Evolutionary conservation across 2,329 filamentous ascomycete species (phyloP).

Genomic region (Aspergillus versicolor): DNA sequence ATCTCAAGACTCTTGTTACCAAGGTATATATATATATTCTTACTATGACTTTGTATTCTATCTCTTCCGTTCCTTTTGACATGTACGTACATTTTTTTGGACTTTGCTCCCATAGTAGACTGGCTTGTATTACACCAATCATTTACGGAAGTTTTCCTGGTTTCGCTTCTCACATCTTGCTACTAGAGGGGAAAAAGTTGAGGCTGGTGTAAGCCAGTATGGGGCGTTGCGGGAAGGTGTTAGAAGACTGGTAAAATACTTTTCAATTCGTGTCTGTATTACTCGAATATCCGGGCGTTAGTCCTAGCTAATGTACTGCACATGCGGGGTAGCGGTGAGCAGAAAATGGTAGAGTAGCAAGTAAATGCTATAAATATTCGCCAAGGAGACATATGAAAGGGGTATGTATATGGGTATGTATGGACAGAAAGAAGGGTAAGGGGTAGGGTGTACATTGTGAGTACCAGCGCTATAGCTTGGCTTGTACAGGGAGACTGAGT

Average conservation of each 20-base stretch:
- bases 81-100: no score
- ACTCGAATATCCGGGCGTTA: neutral
- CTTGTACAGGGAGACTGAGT: neutral
- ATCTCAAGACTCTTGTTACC: no score
- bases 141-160: no score
- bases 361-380: neutral
- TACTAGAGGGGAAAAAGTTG: neutral
- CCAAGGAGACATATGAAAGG: neutral
- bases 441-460: conserved; percentile 8
- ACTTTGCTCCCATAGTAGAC: no score
- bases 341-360: neutral
- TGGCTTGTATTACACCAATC: no score
- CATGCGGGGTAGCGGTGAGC: neutral
- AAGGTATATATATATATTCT: no score
- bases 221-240: neutral
- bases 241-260: neutral
- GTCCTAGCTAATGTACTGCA: neutral
- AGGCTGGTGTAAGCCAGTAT: neutral
- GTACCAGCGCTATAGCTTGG: neutral
- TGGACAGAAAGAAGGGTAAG: conserved; percentile 8
- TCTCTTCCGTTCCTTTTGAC: no score
- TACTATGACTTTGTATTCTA: no score
- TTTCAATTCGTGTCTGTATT: neutral
- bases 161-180: neutral
- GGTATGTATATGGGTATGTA: conserved; percentile 14